A percentile compares a stretch with the other conserved stretches of the same genome.
Evolutionary conservation across 768 basidiomycete species (phyloP).

Genomic region (Russula sp.): DNA sequence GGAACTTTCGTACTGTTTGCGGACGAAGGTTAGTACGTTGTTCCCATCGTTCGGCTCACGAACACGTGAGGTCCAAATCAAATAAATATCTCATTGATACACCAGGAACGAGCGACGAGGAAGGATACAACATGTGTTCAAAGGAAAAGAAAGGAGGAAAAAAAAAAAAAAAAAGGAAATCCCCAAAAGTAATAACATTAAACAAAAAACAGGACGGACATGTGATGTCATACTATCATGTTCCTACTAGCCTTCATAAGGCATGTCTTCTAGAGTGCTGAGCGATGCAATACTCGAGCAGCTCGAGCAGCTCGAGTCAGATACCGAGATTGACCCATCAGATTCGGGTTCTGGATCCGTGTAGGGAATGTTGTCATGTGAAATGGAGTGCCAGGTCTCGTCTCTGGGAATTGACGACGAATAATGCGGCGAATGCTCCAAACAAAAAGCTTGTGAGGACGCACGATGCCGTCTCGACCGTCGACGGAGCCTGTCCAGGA

Average conservation of each 20-base stretch:
- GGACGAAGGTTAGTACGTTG: too few relatives aligned
- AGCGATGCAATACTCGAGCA: constrained; percentile 25
- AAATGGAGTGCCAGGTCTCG: constrained; percentile 23
- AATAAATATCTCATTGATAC: constrained; percentile 21
- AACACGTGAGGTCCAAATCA: background rate
- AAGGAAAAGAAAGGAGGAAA: background rate
- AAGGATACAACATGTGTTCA: constrained; percentile 5
- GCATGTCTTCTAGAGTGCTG: constrained; percentile 19
- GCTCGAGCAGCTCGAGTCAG: constrained; percentile 22
- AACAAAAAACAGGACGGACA: constrained; percentile 3
- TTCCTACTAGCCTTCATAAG: background rate
- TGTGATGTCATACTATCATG: background rate
- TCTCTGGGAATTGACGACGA: constrained; percentile 25
- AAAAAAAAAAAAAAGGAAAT: background rate
- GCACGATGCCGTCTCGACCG: constrained; percentile 38
- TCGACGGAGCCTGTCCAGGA: constrained; percentile 21
- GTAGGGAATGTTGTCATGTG: constrained; percentile 12
- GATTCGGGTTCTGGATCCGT: constrained; percentile 13
- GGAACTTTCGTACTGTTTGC: too few relatives aligned
- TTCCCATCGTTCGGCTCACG: background rate
- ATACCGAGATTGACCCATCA: constrained; percentile 7
- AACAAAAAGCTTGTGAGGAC: constrained; percentile 54
- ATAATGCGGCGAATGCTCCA: constrained; percentile 49
- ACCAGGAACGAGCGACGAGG: background rate
- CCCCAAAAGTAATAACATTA: constrained; percentile 13